These are phyloP conservation scores for Candida mesenterica DNA, from an alignment of 1,139 yeast species.

Conservation along the genomic window DNA sequence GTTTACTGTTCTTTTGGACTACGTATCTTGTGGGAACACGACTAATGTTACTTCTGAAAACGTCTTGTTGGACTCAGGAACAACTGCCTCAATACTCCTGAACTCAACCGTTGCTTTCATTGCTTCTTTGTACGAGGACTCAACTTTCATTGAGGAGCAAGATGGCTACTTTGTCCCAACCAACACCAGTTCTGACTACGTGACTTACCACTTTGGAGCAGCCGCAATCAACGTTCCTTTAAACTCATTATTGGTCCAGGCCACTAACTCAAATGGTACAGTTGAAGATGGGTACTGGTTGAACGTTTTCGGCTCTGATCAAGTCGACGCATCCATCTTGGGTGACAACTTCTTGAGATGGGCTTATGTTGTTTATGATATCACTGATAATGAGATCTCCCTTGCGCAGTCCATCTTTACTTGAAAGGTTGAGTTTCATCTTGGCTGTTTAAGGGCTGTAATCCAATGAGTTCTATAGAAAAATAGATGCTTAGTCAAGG, in stretches of 20 bases:
- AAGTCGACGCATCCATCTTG: constrained; percentile 12
- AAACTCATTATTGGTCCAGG: not conserved
- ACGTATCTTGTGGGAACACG: not conserved
- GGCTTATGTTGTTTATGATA: constrained; percentile 19
- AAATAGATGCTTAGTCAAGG: not conserved
- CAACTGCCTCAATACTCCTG: constrained; percentile 33
- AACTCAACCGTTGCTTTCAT: constrained; percentile 16
- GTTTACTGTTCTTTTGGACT: constrained; percentile 3
- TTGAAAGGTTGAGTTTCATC: not conserved
- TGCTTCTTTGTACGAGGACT: constrained; percentile 6
- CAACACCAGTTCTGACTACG: constrained; percentile 20
- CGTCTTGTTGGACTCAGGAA: constrained; percentile 40
- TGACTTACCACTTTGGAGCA: constrained; percentile 28
- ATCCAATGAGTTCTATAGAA: not conserved
- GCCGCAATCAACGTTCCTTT: constrained; percentile 25
- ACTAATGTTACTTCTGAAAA: not conserved
- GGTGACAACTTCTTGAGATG: constrained; percentile 20
- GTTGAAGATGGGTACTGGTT: not conserved
- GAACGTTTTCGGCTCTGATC: not conserved
- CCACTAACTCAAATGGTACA: too few relatives aligned
- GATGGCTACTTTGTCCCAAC: not conserved
- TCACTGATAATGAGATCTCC: constrained; percentile 15
- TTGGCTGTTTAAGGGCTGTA: not conserved
- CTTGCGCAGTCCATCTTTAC: constrained; percentile 16
- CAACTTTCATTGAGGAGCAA: not conserved